Percentiles rank a stretch among this genome's conserved stretches.
These are phyloP conservation scores for Babesia gibsoni DNA, from an alignment of 169 alveolate genomes.

Conservation along the genomic window DNA sequence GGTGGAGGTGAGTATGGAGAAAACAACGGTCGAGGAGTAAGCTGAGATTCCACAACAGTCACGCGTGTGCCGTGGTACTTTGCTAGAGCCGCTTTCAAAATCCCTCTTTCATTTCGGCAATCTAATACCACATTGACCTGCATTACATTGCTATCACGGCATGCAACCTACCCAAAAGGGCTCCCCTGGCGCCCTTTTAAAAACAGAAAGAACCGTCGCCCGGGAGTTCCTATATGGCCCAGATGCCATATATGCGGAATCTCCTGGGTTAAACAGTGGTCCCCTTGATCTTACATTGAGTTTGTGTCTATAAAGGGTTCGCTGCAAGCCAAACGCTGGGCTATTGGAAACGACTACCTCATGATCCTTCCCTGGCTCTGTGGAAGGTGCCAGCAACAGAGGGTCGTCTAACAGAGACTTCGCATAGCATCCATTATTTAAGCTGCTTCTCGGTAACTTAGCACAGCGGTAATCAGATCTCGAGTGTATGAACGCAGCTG, in stretches of 20 bases:
- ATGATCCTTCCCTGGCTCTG: slow-evolving; percentile 48
- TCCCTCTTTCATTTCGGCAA: slow-evolving; percentile 60
- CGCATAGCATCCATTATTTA: too few relatives aligned
- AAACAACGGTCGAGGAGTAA: slow-evolving; percentile 2
- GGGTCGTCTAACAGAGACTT: slow-evolving; percentile 46
- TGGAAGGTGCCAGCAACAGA: slow-evolving; percentile 36
- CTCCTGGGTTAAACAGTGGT: slow-evolving; percentile 39
- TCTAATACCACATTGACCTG: slow-evolving; percentile 56
- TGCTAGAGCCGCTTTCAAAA: not conserved
- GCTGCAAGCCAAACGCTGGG: slow-evolving; percentile 32
- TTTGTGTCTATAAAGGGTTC: slow-evolving; percentile 6
- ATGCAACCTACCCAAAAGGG: slow-evolving; percentile 26
- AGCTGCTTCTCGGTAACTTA: too few relatives aligned
- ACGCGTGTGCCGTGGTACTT: slow-evolving; percentile 45
- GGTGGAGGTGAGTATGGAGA: slow-evolving; percentile 24
- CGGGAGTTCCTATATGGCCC: slow-evolving; percentile 44
- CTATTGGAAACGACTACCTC: slow-evolving; percentile 40
- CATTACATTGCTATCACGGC: not conserved
- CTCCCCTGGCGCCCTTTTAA: slow-evolving; percentile 34
- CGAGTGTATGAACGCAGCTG: too few relatives aligned
- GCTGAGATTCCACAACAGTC: slow-evolving; percentile 33
- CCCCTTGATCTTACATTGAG: slow-evolving; percentile 6
- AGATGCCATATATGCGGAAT: slow-evolving; percentile 26
- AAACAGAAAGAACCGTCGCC: slow-evolving; percentile 50
- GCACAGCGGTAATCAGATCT: too few relatives aligned